A percentile compares a stretch with the other conserved stretches of the same genome.
phyloP scores from a whole-genome alignment of 2,329 filamentous ascomycete species.

The Calonectria hawksworthii region DNA sequence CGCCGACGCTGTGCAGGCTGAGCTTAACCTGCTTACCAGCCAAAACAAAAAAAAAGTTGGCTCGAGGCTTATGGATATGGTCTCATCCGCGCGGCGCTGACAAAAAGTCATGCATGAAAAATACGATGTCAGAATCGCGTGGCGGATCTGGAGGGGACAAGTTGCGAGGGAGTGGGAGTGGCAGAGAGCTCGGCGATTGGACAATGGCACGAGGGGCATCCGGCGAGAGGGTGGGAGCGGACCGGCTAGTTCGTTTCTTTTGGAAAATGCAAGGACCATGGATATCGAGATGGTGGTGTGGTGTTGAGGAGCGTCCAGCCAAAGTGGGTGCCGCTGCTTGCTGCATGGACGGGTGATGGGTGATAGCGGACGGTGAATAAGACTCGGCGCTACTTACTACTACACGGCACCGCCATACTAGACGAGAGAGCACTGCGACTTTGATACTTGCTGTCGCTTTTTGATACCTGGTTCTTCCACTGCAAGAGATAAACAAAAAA shows the following conservation, averaged over 20 bases:
- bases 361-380: constrained; percentile 22
- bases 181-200: constrained; percentile 18
- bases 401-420: not conserved
- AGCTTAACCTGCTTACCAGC: not conserved
- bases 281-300: not conserved
- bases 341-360: not conserved
- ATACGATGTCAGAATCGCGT: constrained; percentile 30
- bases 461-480: not conserved
- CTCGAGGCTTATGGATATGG: not conserved
- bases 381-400: not conserved
- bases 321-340: not conserved
- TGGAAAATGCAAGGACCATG: constrained; percentile 5
- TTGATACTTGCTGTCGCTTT: not conserved
- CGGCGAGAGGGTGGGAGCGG: constrained; percentile 17
- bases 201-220: constrained; percentile 22
- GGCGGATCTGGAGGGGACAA: constrained; percentile 24
- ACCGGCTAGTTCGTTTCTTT: constrained; percentile 16
- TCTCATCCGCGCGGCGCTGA: constrained; percentile 4
- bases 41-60: not conserved
- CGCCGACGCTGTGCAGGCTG: not conserved
- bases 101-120: constrained; percentile 13
- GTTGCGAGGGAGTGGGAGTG: constrained; percentile 22
- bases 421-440: not conserved
- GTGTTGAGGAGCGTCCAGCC: not conserved
- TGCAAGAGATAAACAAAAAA: not conserved